Conservation (phyloP, 805 yeast genomes). For the Candida sonorensis region DNA sequence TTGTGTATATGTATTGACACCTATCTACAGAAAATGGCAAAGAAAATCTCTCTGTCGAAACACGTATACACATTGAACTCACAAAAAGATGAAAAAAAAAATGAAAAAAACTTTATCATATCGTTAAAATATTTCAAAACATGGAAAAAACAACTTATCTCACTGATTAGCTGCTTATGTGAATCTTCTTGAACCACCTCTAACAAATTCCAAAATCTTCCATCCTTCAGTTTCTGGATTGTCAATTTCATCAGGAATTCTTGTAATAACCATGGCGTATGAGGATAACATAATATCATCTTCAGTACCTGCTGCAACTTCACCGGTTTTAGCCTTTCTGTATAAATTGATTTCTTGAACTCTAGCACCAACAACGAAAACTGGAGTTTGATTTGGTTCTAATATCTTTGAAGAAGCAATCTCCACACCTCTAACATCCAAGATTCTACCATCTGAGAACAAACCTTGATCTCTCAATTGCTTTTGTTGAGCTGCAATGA, state of each 20-base stretch:
- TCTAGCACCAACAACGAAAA: conserved; percentile 86
- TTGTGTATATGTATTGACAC: conserved; percentile 1
- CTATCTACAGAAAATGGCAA: conserved; percentile 4
- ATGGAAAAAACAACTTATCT: too few relatives aligned
- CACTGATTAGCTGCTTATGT: too few relatives aligned
- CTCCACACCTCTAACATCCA: conserved; percentile 94
- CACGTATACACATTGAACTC: too few relatives aligned
- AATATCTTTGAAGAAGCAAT: conserved; percentile 80
- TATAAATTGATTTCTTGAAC: conserved; percentile 93
- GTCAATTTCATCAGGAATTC: conserved; percentile 87
- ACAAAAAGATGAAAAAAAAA: too few relatives aligned
- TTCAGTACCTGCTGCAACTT: conserved; percentile 92
- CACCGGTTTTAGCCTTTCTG: conserved; percentile 86
- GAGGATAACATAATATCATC: conserved; percentile 87
- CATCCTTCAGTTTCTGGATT: conserved; percentile 93
- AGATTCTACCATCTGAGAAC: conserved; percentile 82
- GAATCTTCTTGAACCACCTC: conserved; percentile 88
- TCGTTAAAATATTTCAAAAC: too few relatives aligned
- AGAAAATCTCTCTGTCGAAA: not conserved
- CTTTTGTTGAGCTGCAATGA: conserved; percentile 89
- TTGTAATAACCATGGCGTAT: conserved; percentile 94
- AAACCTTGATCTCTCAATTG: conserved; percentile 87
- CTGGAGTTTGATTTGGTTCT: conserved; percentile 90
- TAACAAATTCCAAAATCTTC: conserved; percentile 90
- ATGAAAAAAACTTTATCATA: too few relatives aligned